Evolutionary conservation across 1,139 yeast genomes (phyloP).

Genomic region (Pichia inconspicua): DNA sequence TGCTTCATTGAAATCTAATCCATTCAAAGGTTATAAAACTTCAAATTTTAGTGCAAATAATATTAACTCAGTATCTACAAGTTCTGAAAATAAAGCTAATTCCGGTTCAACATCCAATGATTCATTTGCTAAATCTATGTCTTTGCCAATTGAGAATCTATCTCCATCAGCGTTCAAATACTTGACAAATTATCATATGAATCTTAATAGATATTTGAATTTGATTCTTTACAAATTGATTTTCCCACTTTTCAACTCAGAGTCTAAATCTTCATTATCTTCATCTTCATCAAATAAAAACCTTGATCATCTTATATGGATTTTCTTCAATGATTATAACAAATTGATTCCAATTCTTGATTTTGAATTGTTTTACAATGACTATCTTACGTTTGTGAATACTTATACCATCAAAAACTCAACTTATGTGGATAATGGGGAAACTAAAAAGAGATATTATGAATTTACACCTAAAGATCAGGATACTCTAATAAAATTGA

Average conservation of each 20-base stretch:
- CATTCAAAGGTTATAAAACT: constrained; percentile 25
- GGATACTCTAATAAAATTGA: constrained; percentile 38
- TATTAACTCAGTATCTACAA: neutral
- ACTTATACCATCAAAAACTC: constrained; percentile 47
- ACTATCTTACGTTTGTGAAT: constrained; percentile 50
- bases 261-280: constrained; percentile 1
- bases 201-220: constrained; percentile 28
- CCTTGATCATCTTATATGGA: constrained; percentile 45
- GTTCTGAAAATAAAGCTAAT: neutral
- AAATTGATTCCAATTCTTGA: constrained; percentile 56
- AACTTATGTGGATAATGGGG: constrained; percentile 33
- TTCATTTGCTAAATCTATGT: neutral
- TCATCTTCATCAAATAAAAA: constrained; percentile 24
- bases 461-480: constrained; percentile 46
- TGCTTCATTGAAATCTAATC: constrained; percentile 16
- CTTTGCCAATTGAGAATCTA: neutral
- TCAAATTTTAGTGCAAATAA: constrained; percentile 2
- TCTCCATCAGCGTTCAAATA: constrained; percentile 6
- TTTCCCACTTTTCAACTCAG: constrained; percentile 23
- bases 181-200: constrained; percentile 28
- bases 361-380: constrained; percentile 47
- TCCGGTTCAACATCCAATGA: neutral
- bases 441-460: constrained; percentile 30
- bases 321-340: constrained; percentile 51
- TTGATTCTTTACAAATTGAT: constrained; percentile 27